Evolutionary conservation across 768 basidiomycete genomes (phyloP).

Genomic region (Mycena amicta): DNA sequence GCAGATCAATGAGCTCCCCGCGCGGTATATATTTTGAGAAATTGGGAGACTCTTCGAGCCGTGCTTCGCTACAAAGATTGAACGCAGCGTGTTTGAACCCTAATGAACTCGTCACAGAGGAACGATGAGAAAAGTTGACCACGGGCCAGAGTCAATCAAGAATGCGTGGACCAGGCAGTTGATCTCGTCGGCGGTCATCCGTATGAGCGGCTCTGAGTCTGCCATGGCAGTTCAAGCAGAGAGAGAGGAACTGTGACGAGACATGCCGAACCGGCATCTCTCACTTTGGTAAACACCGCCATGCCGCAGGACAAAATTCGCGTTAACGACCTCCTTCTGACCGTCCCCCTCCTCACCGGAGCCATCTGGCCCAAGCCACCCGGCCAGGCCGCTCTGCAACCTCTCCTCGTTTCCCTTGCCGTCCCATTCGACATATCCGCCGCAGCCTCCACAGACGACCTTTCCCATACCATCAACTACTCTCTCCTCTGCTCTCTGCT

Average conservation of each 20-base stretch:
- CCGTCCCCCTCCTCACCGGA: constrained; percentile 41
- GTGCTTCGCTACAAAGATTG: constrained; percentile 71
- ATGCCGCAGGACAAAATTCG: constrained; percentile 32
- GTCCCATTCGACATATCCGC: constrained; percentile 52
- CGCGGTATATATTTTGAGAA: constrained; percentile 76
- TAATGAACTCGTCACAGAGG: constrained; percentile 29
- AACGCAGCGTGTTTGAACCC: constrained; percentile 85
- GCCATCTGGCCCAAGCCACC: constrained; percentile 46
- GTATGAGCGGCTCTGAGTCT: constrained; percentile 44
- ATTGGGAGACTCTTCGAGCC: constrained; percentile 69
- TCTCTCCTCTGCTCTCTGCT: constrained; percentile 42
- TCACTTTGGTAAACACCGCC: neutral
- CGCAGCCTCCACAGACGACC: constrained; percentile 55
- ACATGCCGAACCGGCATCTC: neutral
- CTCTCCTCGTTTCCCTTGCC: constrained; percentile 53
- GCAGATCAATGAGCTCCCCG: constrained; percentile 79
- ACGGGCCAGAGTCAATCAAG: constrained; percentile 75
- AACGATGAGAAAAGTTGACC: neutral
- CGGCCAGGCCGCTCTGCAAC: constrained; percentile 44
- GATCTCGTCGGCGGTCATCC: constrained; percentile 79
- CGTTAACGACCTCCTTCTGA: constrained; percentile 51
- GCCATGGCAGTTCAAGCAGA: neutral
- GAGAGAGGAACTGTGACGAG: neutral
- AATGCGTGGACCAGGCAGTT: constrained; percentile 87
- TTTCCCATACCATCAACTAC: constrained; percentile 68